A percentile compares a stretch with the other conserved stretches of the same genome.
phyloP scores from a whole-genome alignment of 176 grass and related monocot genomes.

The Canna indica region DNA sequence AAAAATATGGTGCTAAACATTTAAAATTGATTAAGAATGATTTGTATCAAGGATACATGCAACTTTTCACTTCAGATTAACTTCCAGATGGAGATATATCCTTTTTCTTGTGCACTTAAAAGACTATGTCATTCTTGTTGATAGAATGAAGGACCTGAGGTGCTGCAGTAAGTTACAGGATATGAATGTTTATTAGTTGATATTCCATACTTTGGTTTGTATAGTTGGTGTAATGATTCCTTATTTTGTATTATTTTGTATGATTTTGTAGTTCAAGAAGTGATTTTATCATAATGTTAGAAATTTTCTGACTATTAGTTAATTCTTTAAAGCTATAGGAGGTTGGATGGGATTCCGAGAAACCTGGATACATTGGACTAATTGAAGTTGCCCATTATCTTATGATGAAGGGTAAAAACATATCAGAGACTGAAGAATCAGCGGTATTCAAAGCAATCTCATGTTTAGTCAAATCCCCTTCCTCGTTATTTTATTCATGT shows the following conservation, averaged over 20 bases:
- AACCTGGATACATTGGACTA: conserved; percentile 51
- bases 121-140: not conserved
- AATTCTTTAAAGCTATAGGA: conserved; percentile 68
- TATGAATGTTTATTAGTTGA: not conserved
- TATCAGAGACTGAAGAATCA: conserved; percentile 53
- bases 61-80: not conserved
- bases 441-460: conserved; percentile 34
- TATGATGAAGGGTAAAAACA: conserved; percentile 66
- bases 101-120: not conserved
- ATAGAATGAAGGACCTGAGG: not conserved
- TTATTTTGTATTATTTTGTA: not conserved
- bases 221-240: not conserved
- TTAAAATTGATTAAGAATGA: not conserved
- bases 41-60: not conserved
- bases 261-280: not conserved
- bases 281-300: not conserved
- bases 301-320: not conserved
- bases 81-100: not conserved
- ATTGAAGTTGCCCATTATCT: conserved; percentile 75
- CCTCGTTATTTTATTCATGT: not conserved
- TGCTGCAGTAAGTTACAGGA: not conserved
- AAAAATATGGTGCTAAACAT: not conserved
- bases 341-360: conserved; percentile 85
- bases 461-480: conserved; percentile 1
- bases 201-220: not conserved